Evolutionary conservation across 768 basidiomycete species (phyloP), one percentile per base, ranked within the genome.

Genomic region (Chalciporus chontae): DNA sequence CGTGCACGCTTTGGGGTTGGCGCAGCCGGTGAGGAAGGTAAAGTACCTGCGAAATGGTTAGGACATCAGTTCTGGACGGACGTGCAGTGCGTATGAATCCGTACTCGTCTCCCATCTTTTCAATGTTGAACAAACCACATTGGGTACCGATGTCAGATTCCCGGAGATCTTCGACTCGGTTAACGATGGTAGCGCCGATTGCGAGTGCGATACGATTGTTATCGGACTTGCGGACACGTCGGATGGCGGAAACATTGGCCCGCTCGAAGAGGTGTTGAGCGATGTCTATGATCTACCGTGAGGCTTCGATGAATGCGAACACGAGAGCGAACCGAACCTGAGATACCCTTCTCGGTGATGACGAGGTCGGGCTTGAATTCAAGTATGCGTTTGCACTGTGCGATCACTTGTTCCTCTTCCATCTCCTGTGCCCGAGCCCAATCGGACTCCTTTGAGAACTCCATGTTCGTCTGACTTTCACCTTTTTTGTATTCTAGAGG

Each of bases 401-500:
- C 63, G 74, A 94, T 92, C 61, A 98, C 85, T 68, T 97, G 94
- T 70, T 98, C 92, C 71, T 99, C 96, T 74, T 98, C 96, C 51
- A 97, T 90, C 65, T 89, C 83, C 69, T 94, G 87, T 21, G 92
- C 87, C 41, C 91, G 73, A 46, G 86, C 84, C 91, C 94, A 99
- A 65, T 99, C 94, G 17, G 77, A 76, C 73, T 94, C 94, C 70
- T 91, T 92, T 39, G 85, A 85, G 57, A 98, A 93, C 72, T 97
- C 95, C 78, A 98, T 98, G 67, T 97, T 96, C 52, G 96, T 98
- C 71, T 99, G 96, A 49, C 80, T 84, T 75, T 98, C 96, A 23
- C 95, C 95, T 77, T 98, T 98, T 75, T 98, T 99, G 75, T 99
- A 98, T 73, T 98, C 95, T 49, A 97, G 71, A 9, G 94, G 94